Percentiles rank a stretch among this genome's conserved stretches.
Evolutionary conservation across 768 basidiomycete species (phyloP).

Genomic region (Phanerodontia chrysosporium): DNA sequence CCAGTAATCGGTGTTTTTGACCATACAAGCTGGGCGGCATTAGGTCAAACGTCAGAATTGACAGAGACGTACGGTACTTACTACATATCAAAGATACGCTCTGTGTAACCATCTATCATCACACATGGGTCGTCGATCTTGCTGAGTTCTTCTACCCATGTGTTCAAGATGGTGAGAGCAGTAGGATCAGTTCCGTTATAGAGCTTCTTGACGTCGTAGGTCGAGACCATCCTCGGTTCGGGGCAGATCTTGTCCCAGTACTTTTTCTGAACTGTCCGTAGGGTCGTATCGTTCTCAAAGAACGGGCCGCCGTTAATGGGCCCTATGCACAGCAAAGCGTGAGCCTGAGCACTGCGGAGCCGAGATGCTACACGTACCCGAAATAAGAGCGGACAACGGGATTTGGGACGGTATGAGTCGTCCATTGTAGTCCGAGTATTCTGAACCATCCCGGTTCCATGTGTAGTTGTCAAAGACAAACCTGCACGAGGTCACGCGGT

Average conservation of each 20-base stretch:
- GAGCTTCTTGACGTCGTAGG: conserved; percentile 18
- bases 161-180: conserved; percentile 29
- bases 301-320: conserved; percentile 38
- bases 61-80: too few relatives aligned
- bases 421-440: conserved; percentile 40
- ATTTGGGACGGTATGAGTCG: conserved; percentile 47
- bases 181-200: conserved; percentile 26
- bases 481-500: conserved; percentile 15
- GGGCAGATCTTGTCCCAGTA: conserved; percentile 41
- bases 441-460: conserved; percentile 39
- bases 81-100: conserved; percentile 52
- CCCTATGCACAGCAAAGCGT: conserved; percentile 22
- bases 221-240: conserved; percentile 28
- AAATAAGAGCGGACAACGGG: conserved; percentile 49
- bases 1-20: conserved; percentile 14
- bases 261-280: conserved; percentile 32
- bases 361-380: conserved; percentile 31
- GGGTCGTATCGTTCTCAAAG: conserved; percentile 27
- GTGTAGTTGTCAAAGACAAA: conserved; percentile 56
- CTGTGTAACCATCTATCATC: conserved; percentile 24
- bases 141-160: conserved; percentile 35
- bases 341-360: neutral
- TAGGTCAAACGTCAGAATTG: neutral
- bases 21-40: conserved; percentile 40
- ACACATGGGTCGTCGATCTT: conserved; percentile 36